phyloP scores from a whole-genome alignment of 345 rosid species.

The Eucalyptus globulus region DNA sequence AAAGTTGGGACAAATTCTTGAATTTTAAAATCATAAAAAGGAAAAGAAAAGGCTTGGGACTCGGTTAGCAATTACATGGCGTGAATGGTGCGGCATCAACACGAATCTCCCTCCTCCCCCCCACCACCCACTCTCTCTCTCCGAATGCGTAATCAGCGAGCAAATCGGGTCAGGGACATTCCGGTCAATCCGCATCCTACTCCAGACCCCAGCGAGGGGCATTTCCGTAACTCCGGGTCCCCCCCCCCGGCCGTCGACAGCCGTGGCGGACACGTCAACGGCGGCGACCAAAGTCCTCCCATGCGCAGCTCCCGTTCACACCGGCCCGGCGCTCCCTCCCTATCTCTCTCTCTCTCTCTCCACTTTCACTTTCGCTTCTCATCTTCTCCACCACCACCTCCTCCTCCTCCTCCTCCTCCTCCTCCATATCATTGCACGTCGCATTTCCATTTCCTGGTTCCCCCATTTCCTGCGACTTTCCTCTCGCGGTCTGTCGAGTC shows the following conservation, averaged over 20 bases:
- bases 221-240: not conserved
- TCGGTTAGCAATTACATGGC: no score
- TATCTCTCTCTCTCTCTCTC: not conserved
- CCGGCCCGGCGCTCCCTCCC: not conserved
- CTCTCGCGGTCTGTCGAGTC: not conserved
- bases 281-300: not conserved
- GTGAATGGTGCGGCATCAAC: not conserved
- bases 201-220: not conserved
- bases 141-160: not conserved
- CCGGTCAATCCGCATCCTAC: not conserved
- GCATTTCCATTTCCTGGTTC: not conserved
- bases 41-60: no score
- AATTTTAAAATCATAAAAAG: no score
- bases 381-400: not conserved
- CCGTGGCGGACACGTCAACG: not conserved
- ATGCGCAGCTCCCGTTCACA: not conserved
- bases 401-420: not conserved
- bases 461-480: not conserved
- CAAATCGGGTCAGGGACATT: not conserved
- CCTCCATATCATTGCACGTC: not conserved
- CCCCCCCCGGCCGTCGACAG: not conserved
- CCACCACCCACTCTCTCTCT: not conserved
- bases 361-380: not conserved
- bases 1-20: not conserved
- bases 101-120: not conserved